These are phyloP conservation scores for Backusella luteola DNA, from an alignment of 192 early-diverging fungal genomes.

Conservation along the genomic window DNA sequence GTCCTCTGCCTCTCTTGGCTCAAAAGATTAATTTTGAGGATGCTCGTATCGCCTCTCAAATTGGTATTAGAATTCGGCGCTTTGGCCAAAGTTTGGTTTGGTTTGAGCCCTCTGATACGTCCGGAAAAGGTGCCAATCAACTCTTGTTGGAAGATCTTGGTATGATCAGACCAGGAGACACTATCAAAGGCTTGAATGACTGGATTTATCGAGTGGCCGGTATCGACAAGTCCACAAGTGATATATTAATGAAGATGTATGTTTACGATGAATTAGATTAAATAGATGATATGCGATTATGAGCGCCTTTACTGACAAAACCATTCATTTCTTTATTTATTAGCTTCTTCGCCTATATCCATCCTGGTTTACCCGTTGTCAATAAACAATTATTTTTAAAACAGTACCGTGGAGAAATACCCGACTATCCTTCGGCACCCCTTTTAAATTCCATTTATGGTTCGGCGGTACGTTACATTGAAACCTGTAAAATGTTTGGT, in stretches of 20 bases:
- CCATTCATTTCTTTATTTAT: slow-evolving; percentile 4
- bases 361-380: slow-evolving; percentile 70
- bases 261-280: not conserved
- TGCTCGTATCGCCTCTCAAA: not conserved
- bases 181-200: slow-evolving; percentile 28
- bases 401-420: slow-evolving; percentile 28
- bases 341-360: slow-evolving; percentile 63
- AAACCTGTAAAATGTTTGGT: slow-evolving; percentile 24
- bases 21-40: slow-evolving; percentile 33
- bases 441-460: slow-evolving; percentile 34
- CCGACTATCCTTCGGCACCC: slow-evolving; percentile 30
- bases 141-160: slow-evolving; percentile 17
- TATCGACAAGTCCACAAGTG: slow-evolving; percentile 28
- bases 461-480: slow-evolving; percentile 32
- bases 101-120: slow-evolving; percentile 14
- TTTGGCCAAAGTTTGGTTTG: slow-evolving; percentile 30
- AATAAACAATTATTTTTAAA: slow-evolving; percentile 62
- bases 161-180: slow-evolving; percentile 22
- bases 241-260: slow-evolving; percentile 35
- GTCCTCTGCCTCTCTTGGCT: slow-evolving; percentile 24
- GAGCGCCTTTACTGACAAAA: not conserved
- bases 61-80: slow-evolving; percentile 13
- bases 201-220: slow-evolving; percentile 35
- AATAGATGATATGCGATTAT: not conserved
- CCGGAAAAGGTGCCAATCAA: not conserved